These are phyloP conservation scores for Emmonsiellopsis sp. DNA, from an alignment of 2,329 filamentous ascomycete species.

Conservation along the genomic window DNA sequence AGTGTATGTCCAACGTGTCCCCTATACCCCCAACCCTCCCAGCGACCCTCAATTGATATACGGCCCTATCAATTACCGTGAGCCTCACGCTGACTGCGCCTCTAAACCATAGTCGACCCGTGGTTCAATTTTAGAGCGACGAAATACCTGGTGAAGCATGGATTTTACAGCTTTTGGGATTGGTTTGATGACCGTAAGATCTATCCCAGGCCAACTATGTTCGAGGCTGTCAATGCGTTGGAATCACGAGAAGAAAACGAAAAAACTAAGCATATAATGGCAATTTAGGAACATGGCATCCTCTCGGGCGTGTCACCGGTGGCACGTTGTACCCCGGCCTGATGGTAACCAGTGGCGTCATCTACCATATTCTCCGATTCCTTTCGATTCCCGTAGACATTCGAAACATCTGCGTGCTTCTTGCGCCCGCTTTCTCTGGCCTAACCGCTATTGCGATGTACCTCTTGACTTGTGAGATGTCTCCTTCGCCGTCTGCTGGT, in stretches of 20 bases:
- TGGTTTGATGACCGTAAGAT: constrained; percentile 93
- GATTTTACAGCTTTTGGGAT: constrained; percentile 99
- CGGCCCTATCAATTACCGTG: neutral
- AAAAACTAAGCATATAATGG: constrained; percentile 10
- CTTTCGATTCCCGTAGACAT: constrained; percentile 93
- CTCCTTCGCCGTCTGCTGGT: constrained; percentile 85
- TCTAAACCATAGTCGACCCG: constrained; percentile 65
- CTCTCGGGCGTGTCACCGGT: constrained; percentile 92
- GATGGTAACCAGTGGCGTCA: constrained; percentile 97
- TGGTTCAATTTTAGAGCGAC: constrained; percentile 99
- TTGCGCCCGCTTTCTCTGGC: constrained; percentile 89
- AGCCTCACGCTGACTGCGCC: constrained; percentile 8
- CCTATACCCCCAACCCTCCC: neutral
- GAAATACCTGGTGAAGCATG: constrained; percentile 92
- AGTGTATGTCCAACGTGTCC: constrained; percentile 59
- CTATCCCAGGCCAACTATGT: neutral
- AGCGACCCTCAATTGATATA: neutral
- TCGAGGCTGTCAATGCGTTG: neutral
- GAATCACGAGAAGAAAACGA: neutral
- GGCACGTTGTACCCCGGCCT: constrained; percentile 97
- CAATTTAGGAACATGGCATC: constrained; percentile 79
- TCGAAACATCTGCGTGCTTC: constrained; percentile 94
- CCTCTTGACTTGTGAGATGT: constrained; percentile 95
- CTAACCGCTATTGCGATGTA: constrained; percentile 89
- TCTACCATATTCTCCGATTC: constrained; percentile 86